These are phyloP conservation scores for Leishmania turanica DNA, from an alignment of 208 protist genomes.

Conservation along the genomic window DNA sequence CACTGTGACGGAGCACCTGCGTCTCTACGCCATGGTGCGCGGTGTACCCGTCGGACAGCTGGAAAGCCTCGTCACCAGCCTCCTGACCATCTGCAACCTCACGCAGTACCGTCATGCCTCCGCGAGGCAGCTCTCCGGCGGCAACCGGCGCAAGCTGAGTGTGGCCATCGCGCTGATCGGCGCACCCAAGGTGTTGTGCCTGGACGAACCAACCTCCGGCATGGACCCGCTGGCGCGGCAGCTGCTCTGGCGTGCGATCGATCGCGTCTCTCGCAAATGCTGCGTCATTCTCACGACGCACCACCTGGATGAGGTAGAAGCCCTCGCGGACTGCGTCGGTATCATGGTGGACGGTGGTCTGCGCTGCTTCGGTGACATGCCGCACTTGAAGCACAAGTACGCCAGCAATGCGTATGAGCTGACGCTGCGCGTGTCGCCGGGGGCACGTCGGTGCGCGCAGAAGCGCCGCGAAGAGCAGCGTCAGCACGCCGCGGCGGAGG, in stretches of 20 bases:
- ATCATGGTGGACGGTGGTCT: conserved; percentile 93
- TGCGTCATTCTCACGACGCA: conserved; percentile 91
- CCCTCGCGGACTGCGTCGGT: conserved; percentile 74
- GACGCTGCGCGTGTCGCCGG: conserved; percentile 43
- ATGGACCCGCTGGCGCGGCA: conserved; percentile 72
- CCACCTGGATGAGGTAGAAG: conserved; percentile 92
- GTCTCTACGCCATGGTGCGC: conserved; percentile 84
- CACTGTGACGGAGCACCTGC: conserved; percentile 92
- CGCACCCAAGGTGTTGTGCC: conserved; percentile 55
- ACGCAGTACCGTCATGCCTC: conserved; percentile 39
- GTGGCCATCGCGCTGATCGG: conserved; percentile 82
- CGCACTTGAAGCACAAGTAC: conserved; percentile 87
- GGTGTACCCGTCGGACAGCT: conserved; percentile 41
- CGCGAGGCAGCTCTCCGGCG: conserved; percentile 47
- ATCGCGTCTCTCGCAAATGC: conserved; percentile 49
- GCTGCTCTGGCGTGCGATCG: conserved; percentile 71
- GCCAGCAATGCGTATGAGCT: conserved; percentile 80
- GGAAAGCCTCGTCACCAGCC: conserved; percentile 30
- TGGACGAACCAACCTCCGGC: conserved; percentile 79
- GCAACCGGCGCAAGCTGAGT: conserved; percentile 81
- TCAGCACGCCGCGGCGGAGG: not conserved
- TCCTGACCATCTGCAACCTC: conserved; percentile 39
- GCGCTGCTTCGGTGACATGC: conserved; percentile 78
- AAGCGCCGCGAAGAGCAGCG: not conserved
- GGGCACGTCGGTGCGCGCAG: conserved; percentile 5